Evolutionary conservation across 768 basidiomycete species (phyloP).

Genomic region (Rhodotorula taiwanensis): DNA sequence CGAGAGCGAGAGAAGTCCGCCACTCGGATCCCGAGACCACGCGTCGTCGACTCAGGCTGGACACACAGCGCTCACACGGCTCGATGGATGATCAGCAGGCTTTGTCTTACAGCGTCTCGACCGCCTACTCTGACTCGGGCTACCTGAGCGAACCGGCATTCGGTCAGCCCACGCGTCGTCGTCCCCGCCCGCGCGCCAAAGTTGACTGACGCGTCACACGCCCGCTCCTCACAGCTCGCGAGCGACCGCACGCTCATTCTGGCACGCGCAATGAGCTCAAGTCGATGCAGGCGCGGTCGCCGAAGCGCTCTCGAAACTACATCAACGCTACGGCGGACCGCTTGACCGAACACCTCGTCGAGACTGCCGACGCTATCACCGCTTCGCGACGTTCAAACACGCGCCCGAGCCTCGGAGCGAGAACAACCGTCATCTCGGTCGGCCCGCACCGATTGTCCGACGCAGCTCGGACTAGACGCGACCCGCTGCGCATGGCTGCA

Average conservation of each 20-base stretch:
- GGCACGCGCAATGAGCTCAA: too few relatives aligned
- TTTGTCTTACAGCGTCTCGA: neutral
- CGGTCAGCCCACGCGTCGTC: neutral
- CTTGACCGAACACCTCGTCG: constrained; percentile 2
- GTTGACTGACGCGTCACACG: neutral
- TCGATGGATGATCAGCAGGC: too few relatives aligned
- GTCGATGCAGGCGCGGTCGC: too few relatives aligned
- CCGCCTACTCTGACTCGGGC: constrained; percentile 3
- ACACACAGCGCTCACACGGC: too few relatives aligned
- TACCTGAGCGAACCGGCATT: neutral
- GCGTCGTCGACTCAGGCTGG: too few relatives aligned
- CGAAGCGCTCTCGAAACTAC: too few relatives aligned
- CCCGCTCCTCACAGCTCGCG: neutral
- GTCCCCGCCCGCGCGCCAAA: neutral
- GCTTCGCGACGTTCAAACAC: neutral
- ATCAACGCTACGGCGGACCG: neutral
- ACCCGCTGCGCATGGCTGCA: too few relatives aligned
- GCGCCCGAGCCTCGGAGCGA: constrained; percentile 2
- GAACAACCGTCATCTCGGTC: neutral
- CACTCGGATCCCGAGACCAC: too few relatives aligned
- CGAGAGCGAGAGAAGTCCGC: neutral
- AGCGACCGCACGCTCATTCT: too few relatives aligned
- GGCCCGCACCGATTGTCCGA: neutral
- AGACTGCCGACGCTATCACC: neutral
- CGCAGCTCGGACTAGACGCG: too few relatives aligned